Conservation (phyloP, 129 eudicot genomes). For the Flaveria bidentis region DNA sequence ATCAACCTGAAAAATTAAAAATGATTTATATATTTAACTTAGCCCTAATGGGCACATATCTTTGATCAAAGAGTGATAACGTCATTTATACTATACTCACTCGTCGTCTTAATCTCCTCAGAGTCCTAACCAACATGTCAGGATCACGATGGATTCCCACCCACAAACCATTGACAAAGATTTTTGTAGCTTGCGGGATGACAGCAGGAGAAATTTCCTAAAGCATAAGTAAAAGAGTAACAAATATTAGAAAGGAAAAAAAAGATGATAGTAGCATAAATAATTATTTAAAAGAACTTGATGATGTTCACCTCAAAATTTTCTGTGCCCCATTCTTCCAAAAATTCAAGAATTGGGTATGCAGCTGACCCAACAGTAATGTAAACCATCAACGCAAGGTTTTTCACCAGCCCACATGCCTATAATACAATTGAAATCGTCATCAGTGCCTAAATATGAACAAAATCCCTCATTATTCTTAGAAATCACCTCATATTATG, state of each 20-base stretch:
- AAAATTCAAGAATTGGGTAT: conserved; percentile 89
- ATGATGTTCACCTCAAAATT: conserved; percentile 74
- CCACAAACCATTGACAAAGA: conserved; percentile 94
- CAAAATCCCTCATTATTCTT: neutral
- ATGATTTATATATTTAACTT: neutral
- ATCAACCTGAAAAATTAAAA: conserved; percentile 56
- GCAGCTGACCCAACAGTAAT: conserved; percentile 98
- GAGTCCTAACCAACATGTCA: conserved; percentile 88
- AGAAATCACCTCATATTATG: neutral
- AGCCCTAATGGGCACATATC: conserved; percentile 1
- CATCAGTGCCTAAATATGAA: neutral
- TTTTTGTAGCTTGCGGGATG: conserved; percentile 88
- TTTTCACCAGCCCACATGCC: conserved; percentile 99
- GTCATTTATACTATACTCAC: conserved; percentile 39
- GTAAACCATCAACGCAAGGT: conserved; percentile 96
- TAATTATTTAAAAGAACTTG: neutral
- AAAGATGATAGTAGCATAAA: neutral
- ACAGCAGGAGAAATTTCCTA: conserved; percentile 96
- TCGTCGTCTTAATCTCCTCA: conserved; percentile 78
- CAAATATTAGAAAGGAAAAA: neutral
- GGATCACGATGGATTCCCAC: conserved; percentile 99
- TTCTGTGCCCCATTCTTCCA: conserved; percentile 99
- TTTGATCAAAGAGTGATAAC: conserved; percentile 6
- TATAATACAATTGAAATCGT: conserved; percentile 16
- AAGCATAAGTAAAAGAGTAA: neutral